Evolutionary conservation across 257 asterid genomes (phyloP).

Genomic region (Plectranthus barbatus): DNA sequence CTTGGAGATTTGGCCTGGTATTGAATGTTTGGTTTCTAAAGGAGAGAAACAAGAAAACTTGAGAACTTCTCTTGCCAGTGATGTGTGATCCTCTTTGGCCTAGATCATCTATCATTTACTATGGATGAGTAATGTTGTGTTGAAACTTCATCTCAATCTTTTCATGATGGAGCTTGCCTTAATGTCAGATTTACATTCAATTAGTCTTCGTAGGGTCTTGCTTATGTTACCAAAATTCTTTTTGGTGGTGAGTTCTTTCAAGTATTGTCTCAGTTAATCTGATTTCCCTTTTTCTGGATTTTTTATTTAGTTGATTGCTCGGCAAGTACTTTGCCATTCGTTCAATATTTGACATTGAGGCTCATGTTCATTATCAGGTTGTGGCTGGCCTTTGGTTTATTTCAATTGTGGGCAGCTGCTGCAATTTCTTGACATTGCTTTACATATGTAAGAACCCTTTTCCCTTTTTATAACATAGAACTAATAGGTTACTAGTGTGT

Average conservation of each 20-base stretch:
- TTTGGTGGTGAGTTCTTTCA: neutral
- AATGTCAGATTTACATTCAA: too few species aligned
- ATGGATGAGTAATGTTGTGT: neutral
- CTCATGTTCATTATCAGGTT: slow-evolving; percentile 31
- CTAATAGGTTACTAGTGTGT: neutral
- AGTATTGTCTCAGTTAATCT: neutral
- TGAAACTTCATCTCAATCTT: neutral
- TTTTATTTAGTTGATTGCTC: neutral
- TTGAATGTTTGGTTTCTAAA: too few species aligned
- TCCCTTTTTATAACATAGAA: neutral
- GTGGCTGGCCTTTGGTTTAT: slow-evolving; percentile 66
- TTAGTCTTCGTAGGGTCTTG: too few species aligned
- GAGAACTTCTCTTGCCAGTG: neutral
- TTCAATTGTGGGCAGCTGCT: slow-evolving; percentile 76
- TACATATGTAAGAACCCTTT: slow-evolving; percentile 43
- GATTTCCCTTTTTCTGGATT: neutral
- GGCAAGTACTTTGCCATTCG: neutral
- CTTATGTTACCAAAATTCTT: neutral
- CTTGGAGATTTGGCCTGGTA: too few species aligned
- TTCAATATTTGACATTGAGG: neutral
- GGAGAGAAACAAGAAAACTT: too few species aligned
- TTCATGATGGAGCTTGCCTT: neutral
- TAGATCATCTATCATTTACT: neutral
- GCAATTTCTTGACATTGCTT: slow-evolving; percentile 77
- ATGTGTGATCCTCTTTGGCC: neutral